Base-by-base conservation (phyloP, 1,284 basidiomycete genomes). In the Melampsora abietis-canadensis region DNA sequence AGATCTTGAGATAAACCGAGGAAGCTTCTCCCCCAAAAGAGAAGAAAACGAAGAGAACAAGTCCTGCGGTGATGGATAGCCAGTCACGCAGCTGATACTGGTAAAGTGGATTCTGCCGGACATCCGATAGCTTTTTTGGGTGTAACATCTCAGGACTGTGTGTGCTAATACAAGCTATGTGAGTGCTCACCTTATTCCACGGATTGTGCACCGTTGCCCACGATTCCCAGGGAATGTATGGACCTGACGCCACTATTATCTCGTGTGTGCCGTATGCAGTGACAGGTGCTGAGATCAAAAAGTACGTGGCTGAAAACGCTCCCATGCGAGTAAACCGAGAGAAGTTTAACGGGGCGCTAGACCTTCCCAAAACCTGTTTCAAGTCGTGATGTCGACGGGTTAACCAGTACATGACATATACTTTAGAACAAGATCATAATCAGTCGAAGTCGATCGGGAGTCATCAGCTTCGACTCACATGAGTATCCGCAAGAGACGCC, bases 401-500 rank as follows among this genome's bases (percentile, higher is more conserved):
- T 12, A 69, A 37, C 34, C 67, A 46, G 37, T 69, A 69, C 31
- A 69, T 12, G 5, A 69, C 67, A 37, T 69, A 69, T 14, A 44
- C 67, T 69, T 14, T 5, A 34, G 31, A 31, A 27, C n/a, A 14
- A 46, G n/a, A n/a, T n/a, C 17, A 19, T n/a, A 44, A 30, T 15
- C n/a, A 46, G 34, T 17, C n/a, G 19, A 64, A 15, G 15, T 15
- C 14, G 40, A 37, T 44, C 15, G 5, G 15, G 19, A 14, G 30
- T 4, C 17, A 47, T 34, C 21, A 6, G 31, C 27, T 40, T 7
- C 37, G 6, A 46, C 57, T 10, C 40, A 69, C 67, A 7, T 15
- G 57, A 69, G 37, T 69, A 69, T 34, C 57, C 54, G 24, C 67
- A 69, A 19, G 67, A 37, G 34, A 69, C 31, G 31, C 54, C 57